A percentile compares a stretch with the other conserved stretches of the same genome.
Conservation (phyloP, 352 stramenopile genomes). For the Pythium apleroticum region DNA sequence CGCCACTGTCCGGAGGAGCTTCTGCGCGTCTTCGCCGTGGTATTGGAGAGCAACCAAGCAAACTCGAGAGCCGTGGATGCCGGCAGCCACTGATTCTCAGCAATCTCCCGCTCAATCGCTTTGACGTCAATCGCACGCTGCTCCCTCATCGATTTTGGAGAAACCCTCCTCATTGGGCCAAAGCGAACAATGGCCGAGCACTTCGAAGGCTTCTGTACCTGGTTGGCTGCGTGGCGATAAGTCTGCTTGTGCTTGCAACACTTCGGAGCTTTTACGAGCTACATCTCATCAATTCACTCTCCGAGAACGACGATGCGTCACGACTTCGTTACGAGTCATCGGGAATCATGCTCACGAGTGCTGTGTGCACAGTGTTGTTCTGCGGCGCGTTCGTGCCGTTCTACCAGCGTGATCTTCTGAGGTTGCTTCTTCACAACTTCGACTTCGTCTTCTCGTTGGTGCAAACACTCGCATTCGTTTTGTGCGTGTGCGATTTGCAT, state of each 20-base stretch:
- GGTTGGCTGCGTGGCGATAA: not conserved
- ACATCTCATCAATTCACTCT: not conserved
- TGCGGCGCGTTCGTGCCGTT: not conserved
- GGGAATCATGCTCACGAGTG: not conserved
- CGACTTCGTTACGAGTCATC: not conserved
- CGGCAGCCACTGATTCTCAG: not conserved
- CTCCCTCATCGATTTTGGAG: not conserved
- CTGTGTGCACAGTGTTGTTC: slow-evolving; percentile 4
- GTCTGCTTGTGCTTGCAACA: not conserved
- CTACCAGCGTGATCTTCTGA: slow-evolving; percentile 10
- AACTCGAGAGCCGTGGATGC: not conserved
- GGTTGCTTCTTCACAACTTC: slow-evolving; percentile 10
- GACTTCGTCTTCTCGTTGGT: slow-evolving; percentile 14
- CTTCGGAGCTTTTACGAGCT: not conserved
- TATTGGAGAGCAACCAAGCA: not conserved
- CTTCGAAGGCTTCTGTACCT: not conserved
- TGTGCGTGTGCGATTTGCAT: slow-evolving; percentile 4
- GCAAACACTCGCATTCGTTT: not conserved
- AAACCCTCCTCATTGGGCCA: not conserved
- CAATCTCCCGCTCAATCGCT: not conserved
- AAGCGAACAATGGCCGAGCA: not conserved
- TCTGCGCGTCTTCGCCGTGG: not conserved
- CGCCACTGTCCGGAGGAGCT: not conserved
- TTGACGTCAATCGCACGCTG: slow-evolving; percentile 2
- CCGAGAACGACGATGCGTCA: not conserved